Evolutionary conservation across 257 asterid species (phyloP), one percentile per base, ranked within the genome.

Genomic region (Forsythia suspensa): DNA sequence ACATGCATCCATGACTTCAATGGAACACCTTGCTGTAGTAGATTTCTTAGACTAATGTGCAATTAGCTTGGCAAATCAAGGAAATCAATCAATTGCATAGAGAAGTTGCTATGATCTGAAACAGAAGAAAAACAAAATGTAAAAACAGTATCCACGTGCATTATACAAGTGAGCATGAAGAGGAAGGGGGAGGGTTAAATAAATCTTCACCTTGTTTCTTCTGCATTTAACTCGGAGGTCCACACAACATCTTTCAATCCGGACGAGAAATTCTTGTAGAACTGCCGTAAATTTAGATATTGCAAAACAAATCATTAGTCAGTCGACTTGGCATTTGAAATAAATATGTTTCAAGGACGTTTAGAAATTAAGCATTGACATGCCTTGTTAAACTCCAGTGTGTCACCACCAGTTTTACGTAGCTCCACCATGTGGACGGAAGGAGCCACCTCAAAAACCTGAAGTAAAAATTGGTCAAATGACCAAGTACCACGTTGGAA

Each of bases 391-490:
- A 90, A 92, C 87, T 92, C 97, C 77, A 92, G 82, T 77, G 97
- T 90, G 85, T 92, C 97, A 9, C 97, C 97, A 11, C 94, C 89
- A 66, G 90, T 89, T 87, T 92, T 92, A 71, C 91, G 88, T 59
- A 92, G 95, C 89, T 92, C 96, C 74, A 92, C 97, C 90, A 91
- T 85, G 80, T 92, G 97, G 85, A 92, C 59, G 0, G 92, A 86
- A 68, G 97, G 97, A 73, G 97, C 97, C 81, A 93, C 94, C 90
- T 93, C 97, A 79, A 93, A 93, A 52, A 89, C 97, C 97, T 92
- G 85, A 59, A 67, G 18, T 68, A 46, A 65, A 76, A 80, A 81
- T 63, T 55, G 52, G 10, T 36, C 70, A 80, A 21, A 9, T 68
- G 36, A 20, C 66, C 38, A 63, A 18, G 48, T 63, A 39, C 21